Evolutionary conservation across 208 protist genomes (phyloP), one percentile per base, ranked within the genome.

Genomic region (Zelonia costaricensis): DNA sequence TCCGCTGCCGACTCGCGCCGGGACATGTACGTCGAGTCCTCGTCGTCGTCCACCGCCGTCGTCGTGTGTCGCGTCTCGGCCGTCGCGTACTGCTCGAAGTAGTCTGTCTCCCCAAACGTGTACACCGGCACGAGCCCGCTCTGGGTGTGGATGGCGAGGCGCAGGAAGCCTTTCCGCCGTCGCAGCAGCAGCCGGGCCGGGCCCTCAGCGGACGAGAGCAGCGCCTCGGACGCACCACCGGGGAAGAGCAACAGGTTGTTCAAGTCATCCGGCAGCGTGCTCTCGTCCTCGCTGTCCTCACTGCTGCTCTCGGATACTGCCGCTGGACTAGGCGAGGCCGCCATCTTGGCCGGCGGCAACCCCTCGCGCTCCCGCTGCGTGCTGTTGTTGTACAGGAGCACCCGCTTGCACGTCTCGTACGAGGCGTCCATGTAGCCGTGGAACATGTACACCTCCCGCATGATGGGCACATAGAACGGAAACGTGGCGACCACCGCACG

Each of bases 61-160:
- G 65, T 62, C 3, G 65, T 61, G 49, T 60, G 40, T 36, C 55
- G 61, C 12, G 62, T 60, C 42, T 40, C 63, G 42, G 62, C 31
- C n/a, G 62, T 68, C 49, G 31, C 49, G 54, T 56, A 46, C 46
- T 78, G 71, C 28, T 76, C 68, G 45, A 76, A 82, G 47, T 76
- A 83, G 69, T 87, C 70, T 35, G 69, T 83, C 51, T 87, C 80
- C 25, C 77, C 71, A 38, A 84, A 84, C n/a, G 66, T 77, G 71
- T 76, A 82, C 46, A 71, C 58, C 13, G 80, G 76, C 38, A 87
- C 74, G 18, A 87, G 69, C 39, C 54, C 49, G 38, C 62, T 57
- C 31, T 69, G 68, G 10, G 62, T 71, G 58, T 84, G 66, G 16
- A 87, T 51, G 9, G 65, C 73, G 1, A 87, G 66, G 12, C 71